Evolutionary conservation across 108 stramenopile species (phyloP).

Genomic region (Skeletonema marinoi): DNA sequence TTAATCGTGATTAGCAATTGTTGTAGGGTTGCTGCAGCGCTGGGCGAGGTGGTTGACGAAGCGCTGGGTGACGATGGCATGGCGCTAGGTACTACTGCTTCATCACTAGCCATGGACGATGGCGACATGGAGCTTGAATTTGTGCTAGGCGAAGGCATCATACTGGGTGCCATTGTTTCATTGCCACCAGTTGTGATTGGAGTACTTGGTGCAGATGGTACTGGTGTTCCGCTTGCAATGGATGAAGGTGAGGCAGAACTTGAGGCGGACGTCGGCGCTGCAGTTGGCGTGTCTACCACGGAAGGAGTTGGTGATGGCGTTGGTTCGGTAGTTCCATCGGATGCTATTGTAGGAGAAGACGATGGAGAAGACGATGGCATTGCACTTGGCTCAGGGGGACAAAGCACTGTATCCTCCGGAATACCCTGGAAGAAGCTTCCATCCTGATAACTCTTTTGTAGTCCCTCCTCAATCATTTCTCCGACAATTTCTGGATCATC

Average conservation of each 20-base stretch:
- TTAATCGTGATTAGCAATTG: neutral
- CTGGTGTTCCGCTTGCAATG: neutral
- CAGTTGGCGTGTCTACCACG: neutral
- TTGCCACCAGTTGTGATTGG: neutral
- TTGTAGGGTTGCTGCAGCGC: neutral
- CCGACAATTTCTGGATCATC: conserved; percentile 41
- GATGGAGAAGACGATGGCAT: neutral
- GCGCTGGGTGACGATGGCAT: neutral
- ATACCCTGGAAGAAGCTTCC: conserved; percentile 55
- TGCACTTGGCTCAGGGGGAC: neutral
- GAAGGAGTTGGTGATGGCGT: neutral
- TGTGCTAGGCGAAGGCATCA: neutral
- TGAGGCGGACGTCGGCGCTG: neutral
- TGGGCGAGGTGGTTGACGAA: neutral
- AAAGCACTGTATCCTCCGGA: conserved; percentile 20
- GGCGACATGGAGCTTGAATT: neutral
- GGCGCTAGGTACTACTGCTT: neutral
- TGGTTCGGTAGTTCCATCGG: neutral
- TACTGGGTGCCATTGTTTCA: neutral
- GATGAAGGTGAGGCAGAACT: neutral
- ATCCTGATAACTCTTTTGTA: conserved; percentile 47
- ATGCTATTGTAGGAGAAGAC: neutral
- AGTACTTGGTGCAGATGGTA: neutral
- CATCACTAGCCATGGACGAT: neutral
- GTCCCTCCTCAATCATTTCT: conserved; percentile 30